A percentile compares a stretch with the other conserved stretches of the same genome.
These are phyloP conservation scores for Flaveria sonorensis DNA, from an alignment of 129 eudicot species.

Conservation along the genomic window DNA sequence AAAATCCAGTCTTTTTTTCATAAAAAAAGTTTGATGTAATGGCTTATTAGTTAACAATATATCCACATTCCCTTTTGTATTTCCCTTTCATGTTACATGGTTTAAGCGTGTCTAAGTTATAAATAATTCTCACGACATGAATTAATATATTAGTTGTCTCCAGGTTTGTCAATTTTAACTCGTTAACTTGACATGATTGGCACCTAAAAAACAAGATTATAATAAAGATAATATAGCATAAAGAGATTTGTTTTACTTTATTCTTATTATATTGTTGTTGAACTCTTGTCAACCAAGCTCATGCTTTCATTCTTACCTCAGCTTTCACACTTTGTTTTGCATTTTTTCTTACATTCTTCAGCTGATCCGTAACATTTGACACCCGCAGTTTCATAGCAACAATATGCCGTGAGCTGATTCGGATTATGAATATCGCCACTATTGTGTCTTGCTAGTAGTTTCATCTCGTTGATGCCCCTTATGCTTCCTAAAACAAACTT, in stretches of 20 bases:
- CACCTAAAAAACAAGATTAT: neutral
- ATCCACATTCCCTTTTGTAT: neutral
- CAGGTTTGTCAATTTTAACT: no score
- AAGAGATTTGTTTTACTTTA: conserved; percentile 1
- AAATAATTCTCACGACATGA: no score
- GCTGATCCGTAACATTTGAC: neutral
- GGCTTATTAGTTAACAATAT: no score
- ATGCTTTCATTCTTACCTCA: neutral
- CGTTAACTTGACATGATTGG: neutral
- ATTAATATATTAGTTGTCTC: no score
- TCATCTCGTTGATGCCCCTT: neutral
- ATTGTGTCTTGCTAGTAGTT: neutral
- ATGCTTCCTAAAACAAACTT: neutral
- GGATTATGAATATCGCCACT: neutral
- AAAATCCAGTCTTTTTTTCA: no score
- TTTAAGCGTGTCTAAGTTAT: no score
- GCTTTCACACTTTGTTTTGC: neutral
- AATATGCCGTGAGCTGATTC: neutral
- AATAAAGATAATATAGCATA: neutral
- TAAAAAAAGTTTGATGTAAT: no score
- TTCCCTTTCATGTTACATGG: no score
- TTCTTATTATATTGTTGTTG: neutral
- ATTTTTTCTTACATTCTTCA: neutral
- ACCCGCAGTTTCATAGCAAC: neutral
- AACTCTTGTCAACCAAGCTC: neutral